Conservation (phyloP, 805 yeast species). For the Lipomyces lipofer region DNA sequence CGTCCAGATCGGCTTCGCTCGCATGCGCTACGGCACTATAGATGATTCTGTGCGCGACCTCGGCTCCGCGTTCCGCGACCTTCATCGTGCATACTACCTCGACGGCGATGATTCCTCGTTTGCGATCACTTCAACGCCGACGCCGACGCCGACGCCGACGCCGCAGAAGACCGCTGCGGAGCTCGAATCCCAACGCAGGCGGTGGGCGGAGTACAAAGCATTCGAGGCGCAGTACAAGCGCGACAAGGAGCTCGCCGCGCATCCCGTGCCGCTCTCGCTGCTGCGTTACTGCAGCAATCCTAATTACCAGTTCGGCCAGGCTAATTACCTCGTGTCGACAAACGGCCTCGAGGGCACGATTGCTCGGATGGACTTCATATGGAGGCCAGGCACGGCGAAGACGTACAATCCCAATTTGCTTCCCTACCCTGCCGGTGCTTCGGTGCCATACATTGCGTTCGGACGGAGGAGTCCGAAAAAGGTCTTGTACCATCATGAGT, state of each 20-base stretch:
- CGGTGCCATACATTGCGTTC: slow-evolving; percentile 12
- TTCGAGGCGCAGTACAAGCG: background rate
- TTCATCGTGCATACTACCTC: too few relatives aligned
- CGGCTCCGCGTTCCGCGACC: too few relatives aligned
- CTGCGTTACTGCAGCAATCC: slow-evolving; percentile 10
- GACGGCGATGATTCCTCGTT: too few relatives aligned
- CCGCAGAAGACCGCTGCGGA: too few relatives aligned
- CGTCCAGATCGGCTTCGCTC: too few relatives aligned
- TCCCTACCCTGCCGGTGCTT: slow-evolving; percentile 17
- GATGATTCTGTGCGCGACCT: too few relatives aligned
- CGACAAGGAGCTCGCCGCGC: slow-evolving; percentile 4
- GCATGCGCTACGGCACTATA: too few relatives aligned
- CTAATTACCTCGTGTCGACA: background rate
- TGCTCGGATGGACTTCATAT: slow-evolving; percentile 3
- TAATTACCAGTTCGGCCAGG: background rate
- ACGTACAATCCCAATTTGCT: slow-evolving; percentile 21
- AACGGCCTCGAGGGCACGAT: slow-evolving; percentile 12
- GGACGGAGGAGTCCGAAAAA: slow-evolving; percentile 7
- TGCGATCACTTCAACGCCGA: too few relatives aligned
- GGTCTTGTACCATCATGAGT: slow-evolving; percentile 15
- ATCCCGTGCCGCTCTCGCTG: slow-evolving; percentile 12
- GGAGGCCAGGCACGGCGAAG: background rate
- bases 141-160: too few relatives aligned
- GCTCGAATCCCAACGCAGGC: too few relatives aligned
- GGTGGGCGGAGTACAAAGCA: too few relatives aligned